Percentiles rank a stretch among this genome's conserved stretches.
Evolutionary conservation across 768 basidiomycete species (phyloP).

Genomic region (Boletellus ananiceps): DNA sequence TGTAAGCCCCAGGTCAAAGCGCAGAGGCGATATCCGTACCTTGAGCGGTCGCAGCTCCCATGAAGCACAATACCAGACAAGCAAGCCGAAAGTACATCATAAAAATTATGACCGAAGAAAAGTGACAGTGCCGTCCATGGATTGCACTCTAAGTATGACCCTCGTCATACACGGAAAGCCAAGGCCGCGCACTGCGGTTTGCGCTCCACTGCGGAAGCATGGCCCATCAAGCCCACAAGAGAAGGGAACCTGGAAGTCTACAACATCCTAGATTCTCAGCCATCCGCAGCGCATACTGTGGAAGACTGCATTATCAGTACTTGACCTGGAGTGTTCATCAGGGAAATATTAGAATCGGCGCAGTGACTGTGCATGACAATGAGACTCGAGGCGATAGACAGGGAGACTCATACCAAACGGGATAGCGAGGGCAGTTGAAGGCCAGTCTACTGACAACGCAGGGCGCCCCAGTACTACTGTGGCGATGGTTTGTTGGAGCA

Average conservation of each 20-base stretch:
- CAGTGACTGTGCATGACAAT: background rate
- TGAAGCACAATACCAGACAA: background rate
- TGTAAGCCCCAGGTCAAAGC: background rate
- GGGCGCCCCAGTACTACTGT: background rate
- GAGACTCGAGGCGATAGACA: background rate
- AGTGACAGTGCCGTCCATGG: background rate
- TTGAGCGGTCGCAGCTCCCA: slow-evolving; percentile 2
- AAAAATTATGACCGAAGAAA: background rate
- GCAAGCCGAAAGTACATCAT: background rate
- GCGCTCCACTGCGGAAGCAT: slow-evolving; percentile 1
- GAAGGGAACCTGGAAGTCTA: background rate
- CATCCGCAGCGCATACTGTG: background rate
- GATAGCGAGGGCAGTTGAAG: no score
- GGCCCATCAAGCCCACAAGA: background rate
- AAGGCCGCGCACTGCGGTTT: background rate
- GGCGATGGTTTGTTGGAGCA: background rate
- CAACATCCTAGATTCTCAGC: background rate
- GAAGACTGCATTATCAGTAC: background rate
- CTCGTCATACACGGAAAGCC: background rate
- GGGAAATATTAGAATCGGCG: background rate
- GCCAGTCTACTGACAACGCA: background rate
- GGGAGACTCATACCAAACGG: background rate
- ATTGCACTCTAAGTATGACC: background rate
- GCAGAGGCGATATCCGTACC: background rate
- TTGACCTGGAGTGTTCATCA: background rate